These are phyloP conservation scores for Xylariaceae sp. DNA, from an alignment of 2,329 filamentous ascomycete genomes.

Conservation along the genomic window DNA sequence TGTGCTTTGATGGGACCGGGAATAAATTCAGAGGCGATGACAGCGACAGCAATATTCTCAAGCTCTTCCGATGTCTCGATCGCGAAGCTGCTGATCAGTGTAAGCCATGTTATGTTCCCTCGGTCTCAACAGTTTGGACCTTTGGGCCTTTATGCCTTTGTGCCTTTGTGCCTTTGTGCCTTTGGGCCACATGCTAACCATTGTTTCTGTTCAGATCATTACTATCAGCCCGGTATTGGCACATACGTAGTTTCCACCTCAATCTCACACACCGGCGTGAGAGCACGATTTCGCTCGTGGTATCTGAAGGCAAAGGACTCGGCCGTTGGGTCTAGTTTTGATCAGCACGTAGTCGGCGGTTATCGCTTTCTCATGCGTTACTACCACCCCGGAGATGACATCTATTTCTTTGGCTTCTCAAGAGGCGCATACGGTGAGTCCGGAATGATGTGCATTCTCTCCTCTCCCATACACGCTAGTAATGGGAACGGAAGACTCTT, in stretches of 20 bases:
- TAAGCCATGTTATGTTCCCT: constrained; percentile 25
- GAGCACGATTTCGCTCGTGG: constrained; percentile 58
- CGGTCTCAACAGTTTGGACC: too few species aligned
- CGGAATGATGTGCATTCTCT: not conserved
- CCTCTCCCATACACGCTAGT: too few species aligned
- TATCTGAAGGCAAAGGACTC: constrained; percentile 71
- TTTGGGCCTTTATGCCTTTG: too few species aligned
- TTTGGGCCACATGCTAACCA: constrained; percentile 2
- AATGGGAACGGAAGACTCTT: too few species aligned
- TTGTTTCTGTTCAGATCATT: constrained; percentile 39
- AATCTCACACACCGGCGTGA: constrained; percentile 50
- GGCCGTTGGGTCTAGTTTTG: constrained; percentile 73
- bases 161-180: too few species aligned
- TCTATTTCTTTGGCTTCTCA: constrained; percentile 70
- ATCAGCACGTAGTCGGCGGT: constrained; percentile 75
- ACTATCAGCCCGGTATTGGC: constrained; percentile 65
- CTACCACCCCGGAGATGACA: constrained; percentile 58
- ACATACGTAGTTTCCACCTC: constrained; percentile 62
- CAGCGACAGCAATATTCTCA: constrained; percentile 60
- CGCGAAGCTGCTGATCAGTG: constrained; percentile 56
- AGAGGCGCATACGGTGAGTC: constrained; percentile 54
- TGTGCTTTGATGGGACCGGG: constrained; percentile 60
- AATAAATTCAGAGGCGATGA: constrained; percentile 60
- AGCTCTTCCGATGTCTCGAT: constrained; percentile 66
- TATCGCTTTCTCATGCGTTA: constrained; percentile 76